Conservation (phyloP, 2,329 filamentous ascomycete species). For the Arthrinium puccinioides region DNA sequence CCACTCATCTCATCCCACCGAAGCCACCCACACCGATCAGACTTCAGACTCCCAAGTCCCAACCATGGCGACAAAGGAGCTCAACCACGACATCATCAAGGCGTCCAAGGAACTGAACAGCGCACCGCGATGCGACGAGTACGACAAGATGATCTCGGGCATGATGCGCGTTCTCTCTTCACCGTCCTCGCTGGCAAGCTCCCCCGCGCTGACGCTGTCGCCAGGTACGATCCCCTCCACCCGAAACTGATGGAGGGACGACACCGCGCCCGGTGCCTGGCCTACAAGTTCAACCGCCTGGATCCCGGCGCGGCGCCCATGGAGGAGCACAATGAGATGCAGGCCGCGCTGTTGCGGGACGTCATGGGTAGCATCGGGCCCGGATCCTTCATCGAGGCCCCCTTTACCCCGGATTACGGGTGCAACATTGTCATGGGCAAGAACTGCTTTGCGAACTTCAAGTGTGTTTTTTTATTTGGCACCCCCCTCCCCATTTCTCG, state of each 20-base stretch:
- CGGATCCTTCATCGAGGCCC: constrained; percentile 52
- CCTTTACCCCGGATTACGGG: constrained; percentile 57
- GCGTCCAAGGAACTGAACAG: constrained; percentile 40
- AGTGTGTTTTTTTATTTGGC: constrained; percentile 23
- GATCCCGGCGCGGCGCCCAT: constrained; percentile 40
- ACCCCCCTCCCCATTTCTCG: not conserved
- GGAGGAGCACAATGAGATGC: constrained; percentile 28
- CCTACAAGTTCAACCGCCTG: constrained; percentile 51
- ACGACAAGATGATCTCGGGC: constrained; percentile 58
- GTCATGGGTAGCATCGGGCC: constrained; percentile 43
- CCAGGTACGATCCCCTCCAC: constrained; percentile 41
- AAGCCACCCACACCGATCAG: too few species aligned
- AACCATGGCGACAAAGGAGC: constrained; percentile 29
- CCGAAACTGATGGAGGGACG: constrained; percentile 43
- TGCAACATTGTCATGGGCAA: constrained; percentile 56
- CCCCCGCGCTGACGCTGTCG: not conserved
- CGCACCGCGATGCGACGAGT: constrained; percentile 51
- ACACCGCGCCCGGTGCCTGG: constrained; percentile 45
- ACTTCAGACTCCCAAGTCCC: too few species aligned
- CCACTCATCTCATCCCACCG: not conserved
- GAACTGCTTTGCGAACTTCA: constrained; percentile 58
- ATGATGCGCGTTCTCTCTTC: constrained; percentile 39
- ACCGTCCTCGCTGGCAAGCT: not conserved
- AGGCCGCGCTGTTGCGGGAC: constrained; percentile 38
- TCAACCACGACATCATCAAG: constrained; percentile 33